Evolutionary conservation across 139 green algal species (phyloP).

Genomic region (Micractinium conductrix): DNA sequence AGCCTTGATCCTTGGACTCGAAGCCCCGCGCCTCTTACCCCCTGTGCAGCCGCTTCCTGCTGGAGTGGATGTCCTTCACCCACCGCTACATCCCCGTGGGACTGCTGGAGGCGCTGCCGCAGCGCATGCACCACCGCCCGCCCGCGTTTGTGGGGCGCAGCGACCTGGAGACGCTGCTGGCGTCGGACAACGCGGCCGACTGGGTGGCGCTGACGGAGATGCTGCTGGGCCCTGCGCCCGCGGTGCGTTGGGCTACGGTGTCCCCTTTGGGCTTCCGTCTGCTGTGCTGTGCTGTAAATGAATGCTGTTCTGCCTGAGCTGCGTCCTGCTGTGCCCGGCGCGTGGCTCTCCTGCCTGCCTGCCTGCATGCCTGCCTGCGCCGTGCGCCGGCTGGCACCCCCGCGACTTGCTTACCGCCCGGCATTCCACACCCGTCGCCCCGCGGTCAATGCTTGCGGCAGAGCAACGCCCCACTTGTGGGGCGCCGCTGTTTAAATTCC

Average conservation of each 20-base stretch:
- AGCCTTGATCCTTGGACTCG: no score
- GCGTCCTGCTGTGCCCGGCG: no score
- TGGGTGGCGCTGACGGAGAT: conserved; percentile 92
- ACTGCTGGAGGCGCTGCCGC: conserved; percentile 87
- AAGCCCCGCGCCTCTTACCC: neutral
- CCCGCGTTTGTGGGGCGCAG: conserved; percentile 60
- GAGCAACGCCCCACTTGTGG: no score
- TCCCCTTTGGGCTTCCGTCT: neutral
- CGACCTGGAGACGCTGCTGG: conserved; percentile 92
- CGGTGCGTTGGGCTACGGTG: neutral
- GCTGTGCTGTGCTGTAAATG: neutral
- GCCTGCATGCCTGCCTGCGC: no score
- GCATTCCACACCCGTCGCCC: no score
- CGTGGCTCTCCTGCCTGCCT: no score
- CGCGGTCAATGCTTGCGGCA: no score
- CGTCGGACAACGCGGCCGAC: conserved; percentile 66
- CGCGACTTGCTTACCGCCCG: no score
- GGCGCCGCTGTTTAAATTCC: no score
- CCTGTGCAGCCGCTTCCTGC: conserved; percentile 73
- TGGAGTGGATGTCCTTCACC: conserved; percentile 96
- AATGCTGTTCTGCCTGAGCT: neutral
- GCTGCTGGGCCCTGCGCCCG: conserved; percentile 85
- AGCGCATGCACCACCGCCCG: conserved; percentile 79
- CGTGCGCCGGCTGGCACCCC: no score
- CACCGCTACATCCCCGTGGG: conserved; percentile 96